Base-by-base conservation (phyloP, 1,284 basidiomycete species). In the Austroboletus novae-zelandiae region DNA sequence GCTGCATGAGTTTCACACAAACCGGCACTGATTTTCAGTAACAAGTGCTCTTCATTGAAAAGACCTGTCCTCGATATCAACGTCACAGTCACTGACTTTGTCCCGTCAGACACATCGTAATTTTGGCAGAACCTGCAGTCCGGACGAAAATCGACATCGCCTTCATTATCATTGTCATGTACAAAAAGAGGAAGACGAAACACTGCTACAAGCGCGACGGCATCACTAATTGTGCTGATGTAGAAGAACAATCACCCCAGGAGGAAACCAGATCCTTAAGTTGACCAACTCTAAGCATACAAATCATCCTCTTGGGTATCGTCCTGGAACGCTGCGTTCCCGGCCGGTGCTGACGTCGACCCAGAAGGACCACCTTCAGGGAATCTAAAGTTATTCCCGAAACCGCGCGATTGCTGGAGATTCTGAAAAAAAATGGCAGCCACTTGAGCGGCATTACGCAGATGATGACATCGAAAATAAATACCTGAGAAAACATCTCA, bases 311-410 rank as follows among this genome's bases (percentile, higher is more conserved):
- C 93, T 42, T 81, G 85, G 29, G 81, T 75, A 50, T 93, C 89
- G 56, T 89, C 86, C 29, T 80, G 76, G 72, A 95, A 95, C 14
- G 86, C 89, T 48, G 89, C 76, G 74, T 93, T 92, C 43, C 84
- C 81, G 34, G 79, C 67, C n/a, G 79, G 74, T 13, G 74, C 70
- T 13, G 77, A 67, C 13, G 73, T 65, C n/a, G 70, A 74, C 47
- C 78, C 73, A 47, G 75, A 62, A 27, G 73, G 77, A 40, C 70
- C 77, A 46, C 77, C 76, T 62, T 98, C 95, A 17, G 97, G 97
- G 93, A 99, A 99, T 78, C 92, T 93, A 84, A 97, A 97, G 67
- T 83, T 86, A 68, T 86, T 86, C 47, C 94, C 94, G 64, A 91
- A 89, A 37, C 84, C 89, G 61, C 89, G 85, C 54, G 89, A 89